Evolutionary conservation across 2,329 filamentous ascomycete genomes (phyloP).

Genomic region (Sporothrix brasiliensis): DNA sequence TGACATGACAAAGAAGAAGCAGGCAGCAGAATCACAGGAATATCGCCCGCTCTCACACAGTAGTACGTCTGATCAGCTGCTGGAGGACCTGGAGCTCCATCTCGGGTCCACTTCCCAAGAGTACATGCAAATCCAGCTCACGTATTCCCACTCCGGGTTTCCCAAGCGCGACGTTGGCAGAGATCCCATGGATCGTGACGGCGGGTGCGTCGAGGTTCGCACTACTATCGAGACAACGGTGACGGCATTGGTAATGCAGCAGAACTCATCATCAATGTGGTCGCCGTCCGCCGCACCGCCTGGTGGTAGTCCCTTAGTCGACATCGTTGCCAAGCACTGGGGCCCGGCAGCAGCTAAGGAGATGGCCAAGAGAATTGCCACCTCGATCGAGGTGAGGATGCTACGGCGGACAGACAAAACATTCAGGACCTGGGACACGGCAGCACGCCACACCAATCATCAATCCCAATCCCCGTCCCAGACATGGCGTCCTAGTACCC

Average conservation of each 20-base stretch:
- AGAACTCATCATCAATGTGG: slow-evolving; percentile 56
- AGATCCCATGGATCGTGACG: slow-evolving; percentile 23
- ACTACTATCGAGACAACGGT: slow-evolving; percentile 58
- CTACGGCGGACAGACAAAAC: slow-evolving; percentile 27
- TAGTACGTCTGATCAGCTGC: slow-evolving; percentile 57
- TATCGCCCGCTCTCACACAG: slow-evolving; percentile 32
- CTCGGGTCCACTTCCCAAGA: slow-evolving; percentile 54
- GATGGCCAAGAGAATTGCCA: slow-evolving; percentile 44
- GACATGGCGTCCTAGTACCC: slow-evolving; percentile 1
- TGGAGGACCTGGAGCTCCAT: slow-evolving; percentile 61
- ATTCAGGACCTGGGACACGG: background rate
- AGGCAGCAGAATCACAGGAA: slow-evolving; percentile 36
- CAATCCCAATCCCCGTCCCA: background rate
- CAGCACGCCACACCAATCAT: background rate
- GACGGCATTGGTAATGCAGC: slow-evolving; percentile 54
- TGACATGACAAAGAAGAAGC: slow-evolving; percentile 37
- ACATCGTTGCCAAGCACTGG: slow-evolving; percentile 55
- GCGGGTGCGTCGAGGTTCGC: slow-evolving; percentile 46
- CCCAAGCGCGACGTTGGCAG: slow-evolving; percentile 39
- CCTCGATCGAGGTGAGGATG: slow-evolving; percentile 26
- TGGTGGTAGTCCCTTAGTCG: slow-evolving; percentile 47
- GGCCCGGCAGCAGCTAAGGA: slow-evolving; percentile 50
- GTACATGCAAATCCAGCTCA: slow-evolving; percentile 57
- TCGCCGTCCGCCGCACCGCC: slow-evolving; percentile 48
- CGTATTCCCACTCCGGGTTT: slow-evolving; percentile 62